phyloP scores from a whole-genome alignment of 1,284 basidiomycete genomes.

The Boletus sp. region DNA sequence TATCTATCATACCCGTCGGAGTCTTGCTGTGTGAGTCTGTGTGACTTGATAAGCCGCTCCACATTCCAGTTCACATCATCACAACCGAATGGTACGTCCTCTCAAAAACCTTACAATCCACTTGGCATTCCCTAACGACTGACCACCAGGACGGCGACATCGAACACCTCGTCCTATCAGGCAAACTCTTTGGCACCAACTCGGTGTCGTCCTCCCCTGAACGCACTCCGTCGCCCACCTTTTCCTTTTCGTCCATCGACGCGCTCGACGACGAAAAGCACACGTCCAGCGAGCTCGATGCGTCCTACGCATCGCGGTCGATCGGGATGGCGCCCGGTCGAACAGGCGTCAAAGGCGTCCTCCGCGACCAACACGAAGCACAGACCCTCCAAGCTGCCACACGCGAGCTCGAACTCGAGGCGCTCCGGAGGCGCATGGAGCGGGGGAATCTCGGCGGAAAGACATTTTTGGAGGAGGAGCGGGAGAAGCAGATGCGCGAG shows the following conservation, averaged over 20 bases:
- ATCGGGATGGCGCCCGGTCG: slow-evolving; percentile 85
- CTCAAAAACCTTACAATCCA: no score
- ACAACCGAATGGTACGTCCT: neutral
- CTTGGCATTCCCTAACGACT: slow-evolving; percentile 3
- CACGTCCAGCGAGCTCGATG: slow-evolving; percentile 12
- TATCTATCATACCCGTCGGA: no score
- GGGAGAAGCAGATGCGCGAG: slow-evolving; percentile 50
- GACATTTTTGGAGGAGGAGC: slow-evolving; percentile 73
- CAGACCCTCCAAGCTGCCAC: slow-evolving; percentile 53
- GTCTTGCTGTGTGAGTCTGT: neutral
- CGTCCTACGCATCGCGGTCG: slow-evolving; percentile 40
- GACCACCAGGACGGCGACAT: slow-evolving; percentile 52
- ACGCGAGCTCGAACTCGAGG: slow-evolving; percentile 52
- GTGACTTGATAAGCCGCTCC: slow-evolving; percentile 20
- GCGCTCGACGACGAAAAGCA: slow-evolving; percentile 40
- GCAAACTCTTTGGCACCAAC: slow-evolving; percentile 66
- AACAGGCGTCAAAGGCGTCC: slow-evolving; percentile 84
- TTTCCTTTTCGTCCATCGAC: slow-evolving; percentile 30
- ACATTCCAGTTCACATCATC: neutral
- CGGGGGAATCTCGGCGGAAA: slow-evolving; percentile 62
- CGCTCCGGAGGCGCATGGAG: slow-evolving; percentile 60
- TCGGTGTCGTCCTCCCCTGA: slow-evolving; percentile 48
- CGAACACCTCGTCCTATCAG: slow-evolving; percentile 78
- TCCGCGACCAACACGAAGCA: slow-evolving; percentile 75
- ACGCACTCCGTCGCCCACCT: slow-evolving; percentile 57